Conservation (phyloP, 2,329 filamentous ascomycete species). For the Trichoderma atrobrunneum region DNA sequence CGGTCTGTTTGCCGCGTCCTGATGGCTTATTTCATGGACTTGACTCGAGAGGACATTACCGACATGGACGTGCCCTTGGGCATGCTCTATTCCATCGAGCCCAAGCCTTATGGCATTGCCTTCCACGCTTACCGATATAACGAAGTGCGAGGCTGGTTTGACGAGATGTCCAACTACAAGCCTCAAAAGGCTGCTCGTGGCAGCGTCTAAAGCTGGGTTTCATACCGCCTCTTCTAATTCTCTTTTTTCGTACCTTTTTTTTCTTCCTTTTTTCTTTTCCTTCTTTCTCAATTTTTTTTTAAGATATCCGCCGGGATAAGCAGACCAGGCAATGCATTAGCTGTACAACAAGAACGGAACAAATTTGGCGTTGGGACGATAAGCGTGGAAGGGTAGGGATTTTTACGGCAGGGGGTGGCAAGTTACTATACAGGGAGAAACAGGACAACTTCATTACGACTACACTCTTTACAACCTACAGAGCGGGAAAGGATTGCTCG, state of each 20-base stretch:
- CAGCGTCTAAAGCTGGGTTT: constrained; percentile 25
- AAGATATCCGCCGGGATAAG: constrained; percentile 14
- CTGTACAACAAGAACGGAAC: constrained; percentile 14
- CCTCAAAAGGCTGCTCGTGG: constrained; percentile 52
- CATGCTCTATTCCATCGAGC: constrained; percentile 91
- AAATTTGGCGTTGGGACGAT: constrained; percentile 14
- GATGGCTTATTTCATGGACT: constrained; percentile 93
- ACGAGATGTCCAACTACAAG: constrained; percentile 80
- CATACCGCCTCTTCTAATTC: background rate
- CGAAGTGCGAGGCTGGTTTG: constrained; percentile 72
- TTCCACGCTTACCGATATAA: constrained; percentile 96
- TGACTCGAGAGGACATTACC: constrained; percentile 86
- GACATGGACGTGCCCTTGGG: constrained; percentile 92
- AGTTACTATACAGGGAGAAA: background rate
- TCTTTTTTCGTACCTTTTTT: background rate
- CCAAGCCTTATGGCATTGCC: constrained; percentile 95
- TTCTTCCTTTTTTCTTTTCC: background rate
- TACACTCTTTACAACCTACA: background rate
- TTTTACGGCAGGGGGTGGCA: background rate
- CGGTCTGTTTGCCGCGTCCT: constrained; percentile 88
- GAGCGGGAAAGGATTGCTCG: background rate
- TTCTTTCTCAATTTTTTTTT: background rate
- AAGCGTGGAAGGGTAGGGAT: background rate
- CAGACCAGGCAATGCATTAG: constrained; percentile 19
- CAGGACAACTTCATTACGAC: background rate